A percentile compares a stretch with the other conserved stretches of the same genome.
These are phyloP conservation scores for Chaetomiaceae sp. DNA, from an alignment of 2,329 filamentous ascomycete genomes.

Conservation along the genomic window DNA sequence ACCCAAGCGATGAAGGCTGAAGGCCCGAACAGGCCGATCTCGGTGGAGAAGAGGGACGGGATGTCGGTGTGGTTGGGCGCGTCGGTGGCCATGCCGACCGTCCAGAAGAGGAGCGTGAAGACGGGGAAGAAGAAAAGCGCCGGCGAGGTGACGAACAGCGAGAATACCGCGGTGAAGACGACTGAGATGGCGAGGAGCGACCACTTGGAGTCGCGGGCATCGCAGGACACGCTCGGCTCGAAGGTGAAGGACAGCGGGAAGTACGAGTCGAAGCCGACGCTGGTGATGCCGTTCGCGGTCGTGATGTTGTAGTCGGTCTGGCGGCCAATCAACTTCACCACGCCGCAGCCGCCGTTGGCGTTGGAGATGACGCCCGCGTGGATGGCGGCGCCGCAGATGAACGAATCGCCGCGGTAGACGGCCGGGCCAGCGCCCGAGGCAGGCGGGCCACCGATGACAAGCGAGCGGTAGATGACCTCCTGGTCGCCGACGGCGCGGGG, in stretches of 20 bases:
- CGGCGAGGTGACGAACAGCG: slow-evolving; percentile 74
- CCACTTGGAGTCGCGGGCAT: slow-evolving; percentile 77
- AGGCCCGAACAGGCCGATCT: slow-evolving; percentile 77
- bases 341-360: slow-evolving; percentile 64
- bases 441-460: slow-evolving; percentile 63
- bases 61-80: slow-evolving; percentile 65
- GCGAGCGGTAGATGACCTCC: slow-evolving; percentile 55
- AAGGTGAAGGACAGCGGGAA: slow-evolving; percentile 88
- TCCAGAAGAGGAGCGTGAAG: slow-evolving; percentile 80
- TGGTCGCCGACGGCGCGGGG: slow-evolving; percentile 69
- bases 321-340: slow-evolving; percentile 60
- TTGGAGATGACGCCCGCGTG: slow-evolving; percentile 69
- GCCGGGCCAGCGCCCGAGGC: slow-evolving; percentile 39
- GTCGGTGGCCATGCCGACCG: slow-evolving; percentile 85
- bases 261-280: slow-evolving; percentile 74
- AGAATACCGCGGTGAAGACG: slow-evolving; percentile 69
- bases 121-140: slow-evolving; percentile 77
- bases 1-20: slow-evolving; percentile 83
- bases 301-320: slow-evolving; percentile 55
- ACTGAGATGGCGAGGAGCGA: slow-evolving; percentile 73
- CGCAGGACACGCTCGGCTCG: slow-evolving; percentile 55
- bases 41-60: slow-evolving; percentile 65
- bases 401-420: slow-evolving; percentile 78
- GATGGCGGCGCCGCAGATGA: slow-evolving; percentile 72
- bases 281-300: slow-evolving; percentile 66